Conservation (phyloP, 2,329 filamentous ascomycete species). For the Diplodia sapinea region DNA sequence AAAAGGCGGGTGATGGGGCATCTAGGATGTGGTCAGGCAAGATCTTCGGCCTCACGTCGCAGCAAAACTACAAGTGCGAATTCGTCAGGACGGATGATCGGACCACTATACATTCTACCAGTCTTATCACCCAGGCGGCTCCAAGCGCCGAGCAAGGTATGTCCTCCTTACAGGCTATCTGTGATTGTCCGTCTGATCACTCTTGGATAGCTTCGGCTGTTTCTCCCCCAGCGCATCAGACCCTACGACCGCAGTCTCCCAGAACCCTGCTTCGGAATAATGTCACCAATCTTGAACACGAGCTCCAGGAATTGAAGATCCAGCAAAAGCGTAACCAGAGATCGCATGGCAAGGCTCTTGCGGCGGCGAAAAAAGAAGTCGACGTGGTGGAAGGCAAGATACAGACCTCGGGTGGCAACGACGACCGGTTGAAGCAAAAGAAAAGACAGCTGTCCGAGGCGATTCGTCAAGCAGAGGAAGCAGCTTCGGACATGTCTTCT, state of each 20-base stretch:
- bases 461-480: slow-evolving; percentile 72
- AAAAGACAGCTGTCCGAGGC: slow-evolving; percentile 76
- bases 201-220: slow-evolving; percentile 35
- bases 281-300: slow-evolving; percentile 73
- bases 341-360: slow-evolving; percentile 74
- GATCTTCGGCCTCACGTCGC: slow-evolving; percentile 70
- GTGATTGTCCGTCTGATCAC: slow-evolving; percentile 15
- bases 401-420: slow-evolving; percentile 70
- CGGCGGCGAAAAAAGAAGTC: slow-evolving; percentile 73
- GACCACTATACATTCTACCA: slow-evolving; percentile 72
- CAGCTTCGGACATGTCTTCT: slow-evolving; percentile 60
- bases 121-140: slow-evolving; percentile 69
- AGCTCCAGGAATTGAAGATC: slow-evolving; percentile 71
- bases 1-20: slow-evolving; percentile 53
- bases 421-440: slow-evolving; percentile 77
- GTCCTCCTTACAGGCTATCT: neutral
- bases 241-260: slow-evolving; percentile 75
- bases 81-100: slow-evolving; percentile 73
- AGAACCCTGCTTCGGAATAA: slow-evolving; percentile 78
- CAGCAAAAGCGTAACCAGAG: slow-evolving; percentile 73
- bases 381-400: slow-evolving; percentile 71
- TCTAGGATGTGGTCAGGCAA: slow-evolving; percentile 70
- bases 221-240: slow-evolving; percentile 62
- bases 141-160: slow-evolving; percentile 64
- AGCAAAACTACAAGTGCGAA: slow-evolving; percentile 79